Base-by-base conservation (phyloP, 768 basidiomycete genomes). In the Xerocomellus intermedius region DNA sequence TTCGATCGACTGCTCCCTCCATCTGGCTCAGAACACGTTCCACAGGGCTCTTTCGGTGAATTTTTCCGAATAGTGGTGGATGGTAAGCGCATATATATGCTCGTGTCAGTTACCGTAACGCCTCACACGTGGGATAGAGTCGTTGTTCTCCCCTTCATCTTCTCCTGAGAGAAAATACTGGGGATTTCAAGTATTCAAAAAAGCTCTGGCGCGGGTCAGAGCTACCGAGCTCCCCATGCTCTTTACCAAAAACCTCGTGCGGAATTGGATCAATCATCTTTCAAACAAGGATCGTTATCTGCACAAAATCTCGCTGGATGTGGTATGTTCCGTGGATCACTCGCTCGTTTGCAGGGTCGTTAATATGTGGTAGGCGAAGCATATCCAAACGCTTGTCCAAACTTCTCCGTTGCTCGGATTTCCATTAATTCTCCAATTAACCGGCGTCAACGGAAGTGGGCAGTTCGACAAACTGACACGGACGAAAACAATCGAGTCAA, bases 201-300 rank as follows among this genome's bases (percentile, higher is more conserved):
- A 83, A 59, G 85, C 92, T 8, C 75, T 97, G 39, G 79, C 82
- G 16, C 84, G 85, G 36, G 79, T 91, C 30, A 75, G 80, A 16
- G 71, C 82, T 17, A 73, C 81, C 42, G 86, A 83, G 50, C 77
- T 96, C 62, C 88, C 91, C 0, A 86, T 92, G 80, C 77, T 98
- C 33, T 94, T 99, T 69, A 95, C 91, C 19, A 88, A 87, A 64
- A 94, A 97, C 69, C 91, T 97, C 65, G 94, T 98, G 89, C 86
- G 94, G 36, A 87, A 88, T 36, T 96, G 95, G 92, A 95, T 96
- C 56, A 96, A 96, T 67, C 94, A 98, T 70, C 79, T 99, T 21
- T 89, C 92, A 0, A 86, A 91, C 50, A 80, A 79, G 42, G 95
- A 98, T 70, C 82, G 94, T 48, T 89, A 94, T 67, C 74, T 98